phyloP scores from a whole-genome alignment of 2,329 filamentous ascomycete genomes.

The Trichoderma harzianum region DNA sequence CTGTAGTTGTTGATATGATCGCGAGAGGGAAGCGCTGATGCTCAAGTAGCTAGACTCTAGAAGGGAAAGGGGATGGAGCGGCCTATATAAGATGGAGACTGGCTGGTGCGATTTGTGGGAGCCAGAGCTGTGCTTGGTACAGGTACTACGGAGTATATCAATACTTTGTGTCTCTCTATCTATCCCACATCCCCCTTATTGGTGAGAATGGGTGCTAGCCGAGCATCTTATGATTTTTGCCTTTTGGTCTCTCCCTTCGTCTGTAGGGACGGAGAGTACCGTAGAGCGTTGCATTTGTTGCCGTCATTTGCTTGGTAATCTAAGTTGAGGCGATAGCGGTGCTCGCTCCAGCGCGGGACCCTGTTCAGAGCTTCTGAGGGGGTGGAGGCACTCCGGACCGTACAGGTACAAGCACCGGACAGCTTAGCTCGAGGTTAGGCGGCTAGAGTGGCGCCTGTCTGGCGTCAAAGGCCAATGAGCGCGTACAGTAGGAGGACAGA shows the following conservation, averaged over 20 bases:
- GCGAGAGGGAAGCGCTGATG: too few relatives aligned
- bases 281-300: not conserved
- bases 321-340: not conserved
- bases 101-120: not conserved
- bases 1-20: not conserved
- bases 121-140: not conserved
- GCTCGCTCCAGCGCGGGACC: not conserved
- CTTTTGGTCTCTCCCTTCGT: not conserved
- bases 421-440: not conserved
- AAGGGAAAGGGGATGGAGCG: not conserved
- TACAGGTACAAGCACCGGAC: not conserved
- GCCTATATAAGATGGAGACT: not conserved
- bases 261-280: not conserved
- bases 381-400: not conserved
- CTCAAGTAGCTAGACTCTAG: not conserved
- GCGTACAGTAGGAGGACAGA: not conserved
- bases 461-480: not conserved
- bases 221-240: not conserved
- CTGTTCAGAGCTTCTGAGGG: not conserved
- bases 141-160: not conserved
- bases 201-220: not conserved
- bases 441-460: not conserved
- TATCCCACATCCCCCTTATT: not conserved
- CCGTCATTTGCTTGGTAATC: constrained; percentile 7
- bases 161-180: not conserved